These are phyloP conservation scores for Mycosarcoma maydis DNA, from an alignment of 1,284 basidiomycete genomes.

Conservation along the genomic window DNA sequence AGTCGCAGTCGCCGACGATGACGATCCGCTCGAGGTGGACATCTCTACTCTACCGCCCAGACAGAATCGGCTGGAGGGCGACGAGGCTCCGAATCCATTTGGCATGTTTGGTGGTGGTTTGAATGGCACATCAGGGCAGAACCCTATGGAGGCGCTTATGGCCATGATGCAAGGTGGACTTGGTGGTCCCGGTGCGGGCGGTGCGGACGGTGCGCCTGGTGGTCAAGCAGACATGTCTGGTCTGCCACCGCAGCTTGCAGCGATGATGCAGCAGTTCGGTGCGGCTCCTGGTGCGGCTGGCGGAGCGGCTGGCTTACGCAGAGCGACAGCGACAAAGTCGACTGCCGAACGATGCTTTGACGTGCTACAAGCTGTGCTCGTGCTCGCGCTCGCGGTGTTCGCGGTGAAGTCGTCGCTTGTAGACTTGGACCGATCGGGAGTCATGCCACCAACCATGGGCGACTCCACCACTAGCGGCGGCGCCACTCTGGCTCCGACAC, in stretches of 20 bases:
- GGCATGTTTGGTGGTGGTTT: conserved; percentile 25
- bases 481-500: too few relatives aligned
- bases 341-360: conserved; percentile 34
- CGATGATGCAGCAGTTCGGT: conserved; percentile 53
- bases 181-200: conserved; percentile 9
- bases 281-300: conserved; percentile 10
- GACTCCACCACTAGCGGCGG: too few relatives aligned
- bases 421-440: conserved; percentile 32
- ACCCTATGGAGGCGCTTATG: conserved; percentile 49
- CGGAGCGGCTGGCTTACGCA: conserved; percentile 1
- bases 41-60: conserved; percentile 25
- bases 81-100: conserved; percentile 31
- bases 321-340: conserved; percentile 14
- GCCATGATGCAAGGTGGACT: conserved; percentile 48
- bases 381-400: conserved; percentile 27
- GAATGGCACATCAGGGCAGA: conserved; percentile 18
- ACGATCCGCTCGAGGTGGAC: conserved; percentile 58
- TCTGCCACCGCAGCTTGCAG: conserved; percentile 40
- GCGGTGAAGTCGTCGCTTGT: conserved; percentile 43
- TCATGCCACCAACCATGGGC: too few relatives aligned
- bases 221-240: conserved; percentile 38
- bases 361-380: conserved; percentile 33
- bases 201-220: background rate
- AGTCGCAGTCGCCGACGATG: conserved; percentile 21
- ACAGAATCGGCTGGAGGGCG: conserved; percentile 8